Evolutionary conservation across 2,329 filamentous ascomycete genomes (phyloP).

Genomic region (Penicillium sp.): DNA sequence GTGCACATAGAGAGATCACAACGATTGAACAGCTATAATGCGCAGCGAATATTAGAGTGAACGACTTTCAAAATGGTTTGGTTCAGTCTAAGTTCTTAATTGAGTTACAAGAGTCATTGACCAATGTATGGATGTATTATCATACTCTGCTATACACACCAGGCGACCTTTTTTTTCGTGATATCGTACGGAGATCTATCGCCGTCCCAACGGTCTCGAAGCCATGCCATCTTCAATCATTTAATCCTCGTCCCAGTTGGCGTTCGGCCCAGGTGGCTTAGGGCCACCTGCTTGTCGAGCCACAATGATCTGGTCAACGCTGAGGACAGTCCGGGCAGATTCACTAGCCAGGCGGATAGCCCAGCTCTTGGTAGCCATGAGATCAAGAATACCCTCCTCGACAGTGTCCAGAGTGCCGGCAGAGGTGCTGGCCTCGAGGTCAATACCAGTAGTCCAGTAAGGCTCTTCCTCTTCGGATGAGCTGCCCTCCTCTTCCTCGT

Average conservation of each 20-base stretch:
- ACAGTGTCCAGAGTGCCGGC: conserved; percentile 81
- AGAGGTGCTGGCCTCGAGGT: conserved; percentile 83
- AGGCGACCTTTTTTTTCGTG: conserved; percentile 27
- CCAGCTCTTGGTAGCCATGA: conserved; percentile 91
- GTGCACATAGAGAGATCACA: neutral
- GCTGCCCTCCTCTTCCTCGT: conserved; percentile 35
- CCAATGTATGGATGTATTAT: conserved; percentile 22
- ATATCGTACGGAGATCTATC: conserved; percentile 34
- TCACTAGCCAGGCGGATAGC: conserved; percentile 96
- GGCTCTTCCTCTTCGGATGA: conserved; percentile 65
- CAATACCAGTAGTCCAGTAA: conserved; percentile 86
- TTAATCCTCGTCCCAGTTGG: conserved; percentile 69
- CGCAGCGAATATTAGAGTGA: neutral
- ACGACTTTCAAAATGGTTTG: neutral
- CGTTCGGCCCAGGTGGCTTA: conserved; percentile 92
- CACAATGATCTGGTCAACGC: conserved; percentile 98
- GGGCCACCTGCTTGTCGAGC: conserved; percentile 95
- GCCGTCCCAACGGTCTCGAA: conserved; percentile 20
- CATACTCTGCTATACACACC: conserved; percentile 23
- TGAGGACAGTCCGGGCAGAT: conserved; percentile 86
- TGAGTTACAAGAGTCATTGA: neutral
- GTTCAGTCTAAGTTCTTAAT: neutral
- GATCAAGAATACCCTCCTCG: conserved; percentile 84
- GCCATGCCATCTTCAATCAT: conserved; percentile 14
- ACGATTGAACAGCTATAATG: neutral